These are phyloP conservation scores for Quercus gilva DNA, from an alignment of 306 rosid genomes.

Conservation along the genomic window DNA sequence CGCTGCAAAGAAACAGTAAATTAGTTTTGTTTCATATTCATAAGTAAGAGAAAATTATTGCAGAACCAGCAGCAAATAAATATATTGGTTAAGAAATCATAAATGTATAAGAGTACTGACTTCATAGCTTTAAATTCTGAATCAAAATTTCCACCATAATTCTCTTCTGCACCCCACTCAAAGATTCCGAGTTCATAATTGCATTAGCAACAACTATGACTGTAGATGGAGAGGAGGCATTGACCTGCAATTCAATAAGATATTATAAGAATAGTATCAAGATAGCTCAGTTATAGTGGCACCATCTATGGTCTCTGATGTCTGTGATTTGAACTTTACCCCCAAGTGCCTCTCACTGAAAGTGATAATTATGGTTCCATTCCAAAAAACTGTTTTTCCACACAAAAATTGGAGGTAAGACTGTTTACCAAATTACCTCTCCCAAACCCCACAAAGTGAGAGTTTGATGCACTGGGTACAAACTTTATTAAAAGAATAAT, in stretches of 20 bases:
- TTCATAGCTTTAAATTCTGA: slow-evolving; percentile 49
- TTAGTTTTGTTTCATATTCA: slow-evolving; percentile 8
- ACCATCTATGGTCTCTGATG: too few relatives aligned
- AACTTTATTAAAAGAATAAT: too few relatives aligned
- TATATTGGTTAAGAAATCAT: background rate
- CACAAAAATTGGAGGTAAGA: too few relatives aligned
- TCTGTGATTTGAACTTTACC: too few relatives aligned
- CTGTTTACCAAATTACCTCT: too few relatives aligned
- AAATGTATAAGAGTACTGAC: slow-evolving; percentile 15
- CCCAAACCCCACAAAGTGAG: too few relatives aligned
- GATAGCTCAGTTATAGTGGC: background rate
- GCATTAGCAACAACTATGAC: slow-evolving; percentile 64
- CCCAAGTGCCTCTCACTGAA: too few relatives aligned
- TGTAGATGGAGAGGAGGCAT: slow-evolving; percentile 62
- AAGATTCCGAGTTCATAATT: slow-evolving; percentile 62
- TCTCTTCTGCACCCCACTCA: slow-evolving; percentile 79
- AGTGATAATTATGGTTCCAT: too few relatives aligned
- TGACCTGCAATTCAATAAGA: slow-evolving; percentile 46
- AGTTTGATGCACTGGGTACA: too few relatives aligned
- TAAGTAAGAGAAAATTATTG: background rate
- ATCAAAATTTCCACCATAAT: slow-evolving; percentile 84
- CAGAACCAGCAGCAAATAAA: slow-evolving; percentile 3
- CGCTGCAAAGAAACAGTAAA: slow-evolving; percentile 17
- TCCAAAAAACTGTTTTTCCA: too few relatives aligned
- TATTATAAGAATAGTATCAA: background rate